These are phyloP conservation scores for Breynia disticha DNA, from an alignment of 441 rosid species.

Conservation along the genomic window DNA sequence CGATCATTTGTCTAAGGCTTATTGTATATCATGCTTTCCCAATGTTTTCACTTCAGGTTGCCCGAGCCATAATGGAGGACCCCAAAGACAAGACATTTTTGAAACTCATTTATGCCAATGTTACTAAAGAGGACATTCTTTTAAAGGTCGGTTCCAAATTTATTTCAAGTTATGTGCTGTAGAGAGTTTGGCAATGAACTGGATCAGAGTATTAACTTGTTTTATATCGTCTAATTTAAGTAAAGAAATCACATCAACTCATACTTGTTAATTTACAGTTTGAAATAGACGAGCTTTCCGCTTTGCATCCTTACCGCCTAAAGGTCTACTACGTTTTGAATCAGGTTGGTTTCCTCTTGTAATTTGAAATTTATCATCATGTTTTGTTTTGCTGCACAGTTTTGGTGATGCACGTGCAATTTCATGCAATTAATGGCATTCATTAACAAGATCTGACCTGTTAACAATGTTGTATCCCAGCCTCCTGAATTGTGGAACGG, in stretches of 20 bases:
- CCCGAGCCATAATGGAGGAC: slow-evolving; percentile 76
- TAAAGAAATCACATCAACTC: background rate
- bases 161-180: background rate
- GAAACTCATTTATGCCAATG: slow-evolving; percentile 83
- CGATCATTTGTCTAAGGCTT: background rate
- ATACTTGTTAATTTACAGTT: slow-evolving; percentile 30
- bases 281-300: slow-evolving; percentile 64
- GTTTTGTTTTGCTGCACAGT: background rate
- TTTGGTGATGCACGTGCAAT: background rate
- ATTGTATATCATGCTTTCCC: slow-evolving; percentile 5
- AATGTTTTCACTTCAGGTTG: slow-evolving; percentile 40
- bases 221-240: too few relatives aligned
- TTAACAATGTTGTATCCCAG: slow-evolving; percentile 8
- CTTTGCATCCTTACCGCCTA: slow-evolving; percentile 57
- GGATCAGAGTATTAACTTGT: too few relatives aligned
- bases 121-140: slow-evolving; percentile 72
- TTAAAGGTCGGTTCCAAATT: slow-evolving; percentile 38
- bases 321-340: slow-evolving; percentile 71
- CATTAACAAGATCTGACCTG: background rate
- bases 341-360: slow-evolving; percentile 43
- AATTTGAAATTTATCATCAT: background rate
- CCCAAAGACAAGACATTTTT: slow-evolving; percentile 69
- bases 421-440: background rate
- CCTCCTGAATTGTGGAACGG: slow-evolving; percentile 64
- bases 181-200: background rate